Evolutionary conservation across 2,329 filamentous ascomycete genomes (phyloP), one percentile per base, ranked within the genome.

Genomic region (Fusarium scirpi): DNA sequence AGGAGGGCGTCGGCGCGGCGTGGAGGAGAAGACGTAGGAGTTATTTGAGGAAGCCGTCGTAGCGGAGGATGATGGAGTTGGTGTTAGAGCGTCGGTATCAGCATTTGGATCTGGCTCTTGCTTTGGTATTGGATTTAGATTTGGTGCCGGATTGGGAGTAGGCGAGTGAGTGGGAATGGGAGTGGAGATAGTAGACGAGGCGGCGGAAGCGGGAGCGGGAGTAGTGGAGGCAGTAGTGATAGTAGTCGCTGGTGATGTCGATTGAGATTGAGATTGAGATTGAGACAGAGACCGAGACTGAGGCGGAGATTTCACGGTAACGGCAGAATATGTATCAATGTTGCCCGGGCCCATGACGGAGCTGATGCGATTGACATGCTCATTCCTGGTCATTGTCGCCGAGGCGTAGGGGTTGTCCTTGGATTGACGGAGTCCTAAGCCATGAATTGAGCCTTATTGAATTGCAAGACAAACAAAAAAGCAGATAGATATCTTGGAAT

Each of bases 341-440:
- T 32, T 65, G 30, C 27, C 90, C 69, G 72, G 75, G 75, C 76
- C 79, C 74, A 79, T 78, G 67, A 76, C 59, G 54, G 79, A 80
- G 78, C 78, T 80, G 85, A 91, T 87, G 82, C 89, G 90, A 81
- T 85, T 84, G 76, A 81, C 81, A 76, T 83, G 82, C 78, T 92
- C 90, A 83, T 90, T 87, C 81, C 86, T 88, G 82, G 89, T 88
- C 91, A 93, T 92, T 81, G 82, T 88, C 81, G 80, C 81, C 79
- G 75, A 70, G 75, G 75, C 74, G 76, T 78, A 71, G 74, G 24
- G 49, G 43, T 34, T 9, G 75, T 72, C 73, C 73, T 75, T 62
- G 63, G 29, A 34, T 71, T 73, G 65, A 72, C 64, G 74, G 70
- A 75, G 74, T 69, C 73, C 72, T 74, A 75, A 78, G 54, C 76